A percentile compares a stretch with the other conserved stretches of the same genome.
Conservation (phyloP, 176 grass and related monocot genomes). For the Zea mays region DNA sequence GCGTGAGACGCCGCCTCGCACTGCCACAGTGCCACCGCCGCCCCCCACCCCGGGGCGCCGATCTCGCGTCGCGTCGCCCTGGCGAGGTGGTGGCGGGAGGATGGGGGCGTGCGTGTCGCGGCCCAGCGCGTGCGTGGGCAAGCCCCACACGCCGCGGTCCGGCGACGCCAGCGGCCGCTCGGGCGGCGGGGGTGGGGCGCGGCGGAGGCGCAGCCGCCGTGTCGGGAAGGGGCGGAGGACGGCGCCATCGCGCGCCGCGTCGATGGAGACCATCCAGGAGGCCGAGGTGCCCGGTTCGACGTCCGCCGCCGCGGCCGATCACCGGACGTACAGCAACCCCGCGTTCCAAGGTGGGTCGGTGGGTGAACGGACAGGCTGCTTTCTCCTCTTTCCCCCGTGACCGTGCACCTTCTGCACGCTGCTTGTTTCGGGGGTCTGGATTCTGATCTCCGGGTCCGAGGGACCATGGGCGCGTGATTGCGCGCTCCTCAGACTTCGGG, state of each 20-base stretch:
- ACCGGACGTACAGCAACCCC: constrained; percentile 51
- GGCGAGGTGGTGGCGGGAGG: neutral
- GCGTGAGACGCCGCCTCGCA: neutral
- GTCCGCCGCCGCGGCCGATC: constrained; percentile 32
- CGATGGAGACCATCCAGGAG: constrained; percentile 94
- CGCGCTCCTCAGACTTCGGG: neutral
- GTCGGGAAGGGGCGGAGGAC: constrained; percentile 35
- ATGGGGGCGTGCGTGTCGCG: constrained; percentile 72
- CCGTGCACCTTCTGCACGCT: neutral
- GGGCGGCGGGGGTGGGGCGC: neutral
- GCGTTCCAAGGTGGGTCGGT: constrained; percentile 58
- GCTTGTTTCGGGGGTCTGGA: neutral
- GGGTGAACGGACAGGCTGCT: neutral
- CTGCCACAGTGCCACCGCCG: neutral
- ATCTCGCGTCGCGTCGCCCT: constrained; percentile 9
- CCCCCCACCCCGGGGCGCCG: constrained; percentile 22
- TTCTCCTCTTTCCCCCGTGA: neutral
- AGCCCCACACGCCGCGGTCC: constrained; percentile 55
- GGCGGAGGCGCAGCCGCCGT: constrained; percentile 19
- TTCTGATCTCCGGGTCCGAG: constrained; percentile 57
- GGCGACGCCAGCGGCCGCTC: constrained; percentile 22
- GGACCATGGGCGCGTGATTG: constrained; percentile 48
- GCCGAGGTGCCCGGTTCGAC: constrained; percentile 39
- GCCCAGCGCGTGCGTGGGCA: constrained; percentile 58
- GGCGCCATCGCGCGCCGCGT: constrained; percentile 51